Evolutionary conservation across 2,329 filamentous ascomycete species (phyloP), one percentile per base, ranked within the genome.

Genomic region (Clonostachys rhizophaga): DNA sequence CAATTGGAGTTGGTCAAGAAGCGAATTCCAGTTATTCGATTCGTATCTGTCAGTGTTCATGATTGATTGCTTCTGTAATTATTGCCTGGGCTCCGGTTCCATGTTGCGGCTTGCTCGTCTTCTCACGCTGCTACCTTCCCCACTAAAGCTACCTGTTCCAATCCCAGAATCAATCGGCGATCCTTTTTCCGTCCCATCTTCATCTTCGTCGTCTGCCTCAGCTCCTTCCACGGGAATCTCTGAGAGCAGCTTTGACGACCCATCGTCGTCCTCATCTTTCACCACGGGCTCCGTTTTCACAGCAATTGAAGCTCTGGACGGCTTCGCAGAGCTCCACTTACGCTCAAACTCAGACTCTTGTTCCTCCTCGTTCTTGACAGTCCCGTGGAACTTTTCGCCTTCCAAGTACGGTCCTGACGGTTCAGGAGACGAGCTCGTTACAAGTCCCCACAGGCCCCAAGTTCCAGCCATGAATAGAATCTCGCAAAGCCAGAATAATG

Each of bases 401-500:
- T 35, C 43, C 49, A 39, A 44, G 52, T 35, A 34, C 50, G 42
- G 36, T 47, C 45, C 39, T 20, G 36, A 37, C 48, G 44, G 20
- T 41, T 45, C 14, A 43, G 16, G 39, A 53, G 52, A 11, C 45
- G 53, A 45, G 18, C 52, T 51, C 11, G 51, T 62, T 34, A 69
- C 69, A 9, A 63, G 71, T 17, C 46, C 60, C 58, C 54, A 88
- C 55, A 78, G 42, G 2, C 78, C 62, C 86, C 89, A 95, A 0
- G 79, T 83, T 1, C 84, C 36, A 1, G 74, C 71, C 62, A 87
- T 79, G 40, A 84, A 86, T 1, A 82, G 53, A 57, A 95, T 75
- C 59, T 92, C 90, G 12, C 82, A 80, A 2, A 71, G 61, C 90
- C 91, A 97, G 65, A 96, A 96, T 1, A 80, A 55, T 1, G 71